Conservation (phyloP, 768 basidiomycete genomes). For the Auriscalpium microsporum region DNA sequence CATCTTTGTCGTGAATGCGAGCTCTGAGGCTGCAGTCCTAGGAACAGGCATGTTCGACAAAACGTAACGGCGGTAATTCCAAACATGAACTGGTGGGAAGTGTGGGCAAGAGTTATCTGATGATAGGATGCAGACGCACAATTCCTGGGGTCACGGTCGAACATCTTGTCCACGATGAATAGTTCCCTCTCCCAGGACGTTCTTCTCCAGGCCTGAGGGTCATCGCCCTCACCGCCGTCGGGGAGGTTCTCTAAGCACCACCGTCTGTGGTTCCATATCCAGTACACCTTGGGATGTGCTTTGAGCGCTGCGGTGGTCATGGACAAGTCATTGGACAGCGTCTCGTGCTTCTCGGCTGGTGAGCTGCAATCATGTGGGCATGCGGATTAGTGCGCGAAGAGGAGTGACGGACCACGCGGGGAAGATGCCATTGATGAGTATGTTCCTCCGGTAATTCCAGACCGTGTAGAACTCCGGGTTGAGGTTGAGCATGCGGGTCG, state of each 20-base stretch:
- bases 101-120: background rate
- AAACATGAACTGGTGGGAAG: conserved; percentile 67
- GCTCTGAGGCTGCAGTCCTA: conserved; percentile 53
- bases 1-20: conserved; percentile 81
- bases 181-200: conserved; percentile 81
- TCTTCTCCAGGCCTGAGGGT: conserved; percentile 62
- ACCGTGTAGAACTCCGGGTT: conserved; percentile 96
- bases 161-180: conserved; percentile 84
- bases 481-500: conserved; percentile 58
- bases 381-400: background rate
- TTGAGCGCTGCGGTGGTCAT: conserved; percentile 79
- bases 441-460: conserved; percentile 90
- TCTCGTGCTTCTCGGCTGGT: conserved; percentile 48
- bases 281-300: conserved; percentile 89
- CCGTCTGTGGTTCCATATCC: conserved; percentile 96
- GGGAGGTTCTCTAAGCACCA: conserved; percentile 93
- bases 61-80: conserved; percentile 89
- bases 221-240: conserved; percentile 49
- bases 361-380: conserved; percentile 34
- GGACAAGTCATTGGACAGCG: conserved; percentile 65
- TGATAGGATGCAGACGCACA: conserved; percentile 43
- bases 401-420: conserved; percentile 41
- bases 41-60: conserved; percentile 59
- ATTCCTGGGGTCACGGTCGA: conserved; percentile 85
- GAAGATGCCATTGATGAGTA: conserved; percentile 67